phyloP scores from a whole-genome alignment of 371 early-diverging fungal species.

The Phascolomyces articulosus region DNA sequence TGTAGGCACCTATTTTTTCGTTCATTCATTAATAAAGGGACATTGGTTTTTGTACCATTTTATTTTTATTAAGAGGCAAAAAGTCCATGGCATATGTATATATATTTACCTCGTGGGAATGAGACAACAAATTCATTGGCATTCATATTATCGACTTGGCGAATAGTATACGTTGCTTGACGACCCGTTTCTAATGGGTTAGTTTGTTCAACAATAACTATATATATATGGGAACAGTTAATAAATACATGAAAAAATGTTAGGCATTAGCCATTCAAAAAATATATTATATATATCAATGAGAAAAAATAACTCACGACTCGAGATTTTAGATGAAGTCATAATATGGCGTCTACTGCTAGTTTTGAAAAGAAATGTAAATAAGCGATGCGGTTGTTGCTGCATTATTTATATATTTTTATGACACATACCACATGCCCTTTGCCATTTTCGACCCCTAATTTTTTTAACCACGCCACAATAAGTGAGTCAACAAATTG shows the following conservation, averaged over 20 bases:
- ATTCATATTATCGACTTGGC: slow-evolving; percentile 1
- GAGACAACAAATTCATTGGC: slow-evolving; percentile 40
- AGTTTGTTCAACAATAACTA: slow-evolving; percentile 40
- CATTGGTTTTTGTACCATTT: too few relatives aligned
- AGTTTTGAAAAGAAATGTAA: not conserved
- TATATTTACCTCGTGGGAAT: slow-evolving; percentile 41
- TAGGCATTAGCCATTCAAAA: too few relatives aligned
- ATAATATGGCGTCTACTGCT: not conserved
- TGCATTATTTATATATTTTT: not conserved
- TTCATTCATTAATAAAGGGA: too few relatives aligned
- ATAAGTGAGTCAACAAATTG: too few relatives aligned
- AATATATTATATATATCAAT: too few relatives aligned
- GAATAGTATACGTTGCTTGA: slow-evolving; percentile 20
- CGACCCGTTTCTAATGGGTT: slow-evolving; percentile 17
- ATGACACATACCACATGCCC: not conserved
- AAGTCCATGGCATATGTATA: too few relatives aligned
- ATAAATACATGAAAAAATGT: too few relatives aligned
- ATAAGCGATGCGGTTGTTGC: not conserved
- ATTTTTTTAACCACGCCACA: too few relatives aligned
- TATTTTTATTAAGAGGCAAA: too few relatives aligned
- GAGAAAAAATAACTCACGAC: too few relatives aligned
- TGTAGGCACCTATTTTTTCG: slow-evolving; percentile 57
- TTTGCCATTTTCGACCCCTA: too few relatives aligned
- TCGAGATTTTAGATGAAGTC: not conserved
- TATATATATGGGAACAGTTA: not conserved